phyloP scores from a whole-genome alignment of 768 basidiomycete species.

The Rhizopogon salebrosus region DNA sequence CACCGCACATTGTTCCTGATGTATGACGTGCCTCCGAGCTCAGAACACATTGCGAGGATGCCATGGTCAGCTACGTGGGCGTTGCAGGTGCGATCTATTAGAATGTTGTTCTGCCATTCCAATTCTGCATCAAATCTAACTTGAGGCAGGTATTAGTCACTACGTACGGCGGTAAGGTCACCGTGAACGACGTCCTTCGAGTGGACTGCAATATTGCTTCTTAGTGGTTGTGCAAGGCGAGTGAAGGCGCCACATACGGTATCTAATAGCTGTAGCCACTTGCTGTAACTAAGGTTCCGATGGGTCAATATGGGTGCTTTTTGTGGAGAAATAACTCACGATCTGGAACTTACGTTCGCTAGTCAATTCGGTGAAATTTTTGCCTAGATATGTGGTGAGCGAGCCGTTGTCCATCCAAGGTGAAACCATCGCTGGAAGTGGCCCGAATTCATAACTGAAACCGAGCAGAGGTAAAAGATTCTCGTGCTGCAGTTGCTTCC shows the following conservation, averaged over 20 bases:
- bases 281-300: neutral
- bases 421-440: too few species aligned
- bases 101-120: slow-evolving; percentile 26
- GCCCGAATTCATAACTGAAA: too few species aligned
- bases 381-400: slow-evolving; percentile 18
- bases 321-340: slow-evolving; percentile 10
- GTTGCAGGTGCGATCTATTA: slow-evolving; percentile 26
- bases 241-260: slow-evolving; percentile 5
- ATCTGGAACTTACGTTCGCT: slow-evolving; percentile 6
- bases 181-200: slow-evolving; percentile 34
- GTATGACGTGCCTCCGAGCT: slow-evolving; percentile 13
- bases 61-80: slow-evolving; percentile 34
- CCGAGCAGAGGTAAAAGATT: too few species aligned
- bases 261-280: slow-evolving; percentile 15
- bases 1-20: slow-evolving; percentile 30
- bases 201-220: neutral
- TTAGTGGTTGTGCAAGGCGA: neutral
- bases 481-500: slow-evolving; percentile 24
- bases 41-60: slow-evolving; percentile 25
- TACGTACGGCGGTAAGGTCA: slow-evolving; percentile 38
- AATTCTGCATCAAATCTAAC: neutral
- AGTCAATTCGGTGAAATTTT: slow-evolving; percentile 4
- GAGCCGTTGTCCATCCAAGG: slow-evolving; percentile 29
- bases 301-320: neutral
- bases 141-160: neutral